Conservation (phyloP, 2,329 filamentous ascomycete genomes). For the Bertia moriformis region DNA sequence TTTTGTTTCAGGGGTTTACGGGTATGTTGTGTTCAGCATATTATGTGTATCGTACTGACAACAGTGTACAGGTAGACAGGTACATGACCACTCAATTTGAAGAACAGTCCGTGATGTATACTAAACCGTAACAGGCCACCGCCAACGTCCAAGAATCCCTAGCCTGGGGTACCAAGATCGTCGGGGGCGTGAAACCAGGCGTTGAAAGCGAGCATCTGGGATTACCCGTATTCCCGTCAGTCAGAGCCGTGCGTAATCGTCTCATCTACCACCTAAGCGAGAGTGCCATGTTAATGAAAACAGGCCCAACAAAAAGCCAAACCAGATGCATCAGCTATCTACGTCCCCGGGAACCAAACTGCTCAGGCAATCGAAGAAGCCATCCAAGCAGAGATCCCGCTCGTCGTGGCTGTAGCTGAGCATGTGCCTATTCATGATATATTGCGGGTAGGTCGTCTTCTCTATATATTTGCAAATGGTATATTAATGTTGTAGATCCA, state of each 20-base stretch:
- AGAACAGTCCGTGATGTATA: background rate
- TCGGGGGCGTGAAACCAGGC: background rate
- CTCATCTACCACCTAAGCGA: no score
- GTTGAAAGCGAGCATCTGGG: background rate
- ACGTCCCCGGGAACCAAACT: slow-evolving; percentile 54
- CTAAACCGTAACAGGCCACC: background rate
- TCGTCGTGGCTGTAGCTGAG: slow-evolving; percentile 68
- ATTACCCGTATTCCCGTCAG: background rate
- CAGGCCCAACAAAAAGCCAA: slow-evolving; percentile 9
- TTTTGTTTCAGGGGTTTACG: slow-evolving; percentile 61
- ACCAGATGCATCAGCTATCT: slow-evolving; percentile 60
- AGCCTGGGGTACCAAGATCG: background rate
- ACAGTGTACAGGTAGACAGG: background rate
- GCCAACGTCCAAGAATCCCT: background rate
- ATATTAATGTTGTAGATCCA: slow-evolving; percentile 32
- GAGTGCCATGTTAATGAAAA: background rate
- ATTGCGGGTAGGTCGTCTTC: slow-evolving; percentile 31
- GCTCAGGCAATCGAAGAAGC: slow-evolving; percentile 58
- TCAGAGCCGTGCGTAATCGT: background rate
- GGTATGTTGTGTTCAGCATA: slow-evolving; percentile 20
- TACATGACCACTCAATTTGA: background rate
- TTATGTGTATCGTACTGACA: background rate
- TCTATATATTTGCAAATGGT: background rate
- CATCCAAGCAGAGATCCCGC: slow-evolving; percentile 63
- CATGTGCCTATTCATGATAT: slow-evolving; percentile 70